Conservation (phyloP, 2,329 filamentous ascomycete genomes). For the Xylariaceae sp. region DNA sequence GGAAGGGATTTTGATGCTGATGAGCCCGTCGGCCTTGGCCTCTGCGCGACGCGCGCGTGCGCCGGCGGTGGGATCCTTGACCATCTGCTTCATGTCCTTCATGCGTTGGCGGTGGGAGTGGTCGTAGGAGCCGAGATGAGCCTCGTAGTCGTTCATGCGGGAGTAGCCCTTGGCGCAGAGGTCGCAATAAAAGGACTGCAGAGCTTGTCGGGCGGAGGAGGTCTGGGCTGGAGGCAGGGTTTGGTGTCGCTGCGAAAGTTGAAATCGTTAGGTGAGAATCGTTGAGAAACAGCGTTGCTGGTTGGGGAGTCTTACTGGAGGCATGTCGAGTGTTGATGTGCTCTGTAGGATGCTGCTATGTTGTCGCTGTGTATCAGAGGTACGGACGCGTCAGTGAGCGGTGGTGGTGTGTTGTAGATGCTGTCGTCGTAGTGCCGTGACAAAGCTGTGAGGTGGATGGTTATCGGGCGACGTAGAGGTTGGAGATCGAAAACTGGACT, state of each 20-base stretch:
- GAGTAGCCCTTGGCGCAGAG: slow-evolving; percentile 93
- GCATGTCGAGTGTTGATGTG: slow-evolving; percentile 7
- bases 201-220: slow-evolving; percentile 67
- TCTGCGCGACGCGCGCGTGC: slow-evolving; percentile 67
- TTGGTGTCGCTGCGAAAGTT: slow-evolving; percentile 46
- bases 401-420: slow-evolving; percentile 39
- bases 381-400: background rate
- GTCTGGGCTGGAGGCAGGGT: slow-evolving; percentile 59
- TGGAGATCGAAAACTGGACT: too few species aligned
- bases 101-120: slow-evolving; percentile 91
- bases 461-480: slow-evolving; percentile 1
- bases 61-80: slow-evolving; percentile 65
- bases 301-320: slow-evolving; percentile 8
- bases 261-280: background rate
- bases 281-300: background rate
- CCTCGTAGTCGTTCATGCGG: slow-evolving; percentile 94
- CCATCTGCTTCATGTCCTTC: slow-evolving; percentile 84
- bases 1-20: slow-evolving; percentile 61
- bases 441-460: background rate
- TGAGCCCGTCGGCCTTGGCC: slow-evolving; percentile 66
- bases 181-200: slow-evolving; percentile 78
- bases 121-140: slow-evolving; percentile 90
- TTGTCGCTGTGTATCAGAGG: background rate
- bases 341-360: background rate
- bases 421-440: too few species aligned